Evolutionary conservation across 176 grass and related monocot genomes (phyloP).

Genomic region (Oryza coarctata): DNA sequence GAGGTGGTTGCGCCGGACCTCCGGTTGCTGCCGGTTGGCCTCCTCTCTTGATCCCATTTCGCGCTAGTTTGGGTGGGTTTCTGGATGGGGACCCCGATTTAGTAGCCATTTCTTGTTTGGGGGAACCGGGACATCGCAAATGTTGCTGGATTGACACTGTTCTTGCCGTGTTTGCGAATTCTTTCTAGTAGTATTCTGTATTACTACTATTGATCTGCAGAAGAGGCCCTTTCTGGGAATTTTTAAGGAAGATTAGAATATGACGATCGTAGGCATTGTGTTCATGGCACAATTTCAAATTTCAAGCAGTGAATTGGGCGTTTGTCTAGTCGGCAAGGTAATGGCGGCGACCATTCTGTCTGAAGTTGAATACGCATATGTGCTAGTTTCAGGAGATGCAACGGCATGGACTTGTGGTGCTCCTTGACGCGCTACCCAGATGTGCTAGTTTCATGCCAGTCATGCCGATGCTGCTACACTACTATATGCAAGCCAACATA

Average conservation of each 20-base stretch:
- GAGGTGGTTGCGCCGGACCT: neutral
- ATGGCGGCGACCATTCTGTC: neutral
- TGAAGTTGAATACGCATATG: neutral
- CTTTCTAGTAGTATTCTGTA: neutral
- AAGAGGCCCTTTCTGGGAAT: neutral
- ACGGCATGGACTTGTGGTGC: neutral
- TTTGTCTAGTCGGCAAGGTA: neutral
- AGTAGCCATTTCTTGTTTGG: neutral
- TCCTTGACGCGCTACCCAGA: neutral
- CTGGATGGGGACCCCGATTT: neutral
- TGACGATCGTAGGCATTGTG: neutral
- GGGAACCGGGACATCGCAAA: neutral
- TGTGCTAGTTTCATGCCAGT: neutral
- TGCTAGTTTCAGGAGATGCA: too few relatives aligned
- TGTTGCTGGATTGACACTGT: neutral
- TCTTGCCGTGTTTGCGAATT: neutral
- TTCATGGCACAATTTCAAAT: neutral
- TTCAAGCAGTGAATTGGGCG: neutral
- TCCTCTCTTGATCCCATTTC: neutral
- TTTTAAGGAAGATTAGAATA: neutral
- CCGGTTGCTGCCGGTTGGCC: neutral
- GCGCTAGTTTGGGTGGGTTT: neutral
- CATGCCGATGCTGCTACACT: neutral
- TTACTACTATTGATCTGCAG: neutral
- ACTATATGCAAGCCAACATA: neutral